Percentiles rank a stretch among this genome's conserved stretches.
Evolutionary conservation across 345 rosid genomes (phyloP).

Genomic region (Schrenkiella parvula): DNA sequence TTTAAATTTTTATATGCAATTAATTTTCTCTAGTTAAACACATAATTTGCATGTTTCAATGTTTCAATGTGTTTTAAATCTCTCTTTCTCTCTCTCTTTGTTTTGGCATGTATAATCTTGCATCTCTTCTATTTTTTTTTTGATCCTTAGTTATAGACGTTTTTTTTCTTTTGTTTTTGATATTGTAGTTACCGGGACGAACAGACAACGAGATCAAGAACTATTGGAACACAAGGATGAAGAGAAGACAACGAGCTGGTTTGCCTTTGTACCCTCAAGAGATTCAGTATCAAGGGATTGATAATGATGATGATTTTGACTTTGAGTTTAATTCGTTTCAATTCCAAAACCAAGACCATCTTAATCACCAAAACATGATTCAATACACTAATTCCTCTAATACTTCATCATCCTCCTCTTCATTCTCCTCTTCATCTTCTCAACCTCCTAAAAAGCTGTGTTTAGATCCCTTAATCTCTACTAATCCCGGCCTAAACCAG

Average conservation of each 20-base stretch:
- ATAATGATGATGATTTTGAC: conserved; percentile 20
- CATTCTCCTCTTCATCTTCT: conserved; percentile 27
- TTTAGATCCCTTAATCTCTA: conserved; percentile 23
- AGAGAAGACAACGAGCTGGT: conserved; percentile 70
- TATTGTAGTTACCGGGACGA: conserved; percentile 68
- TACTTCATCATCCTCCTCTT: conserved; percentile 36
- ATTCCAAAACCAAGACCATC: conserved; percentile 33
- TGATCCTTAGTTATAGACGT: neutral
- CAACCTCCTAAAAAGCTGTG: conserved; percentile 20
- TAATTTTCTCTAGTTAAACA: neutral
- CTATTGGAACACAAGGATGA: conserved; percentile 83
- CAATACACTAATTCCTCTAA: conserved; percentile 27
- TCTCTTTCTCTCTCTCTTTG: conserved; percentile 2
- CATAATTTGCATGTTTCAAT: conserved; percentile 16
- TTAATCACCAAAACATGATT: conserved; percentile 10
- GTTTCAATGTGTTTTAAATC: conserved; percentile 10
- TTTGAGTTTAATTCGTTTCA: conserved; percentile 27
- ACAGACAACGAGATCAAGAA: conserved; percentile 92
- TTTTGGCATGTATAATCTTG: conserved; percentile 8
- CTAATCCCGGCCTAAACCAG: conserved; percentile 25
- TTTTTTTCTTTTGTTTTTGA: too few species aligned
- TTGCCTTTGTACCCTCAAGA: conserved; percentile 71
- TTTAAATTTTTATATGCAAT: neutral
- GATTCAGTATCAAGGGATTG: conserved; percentile 15
- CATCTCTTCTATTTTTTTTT: neutral